These are phyloP conservation scores for Rhynchospora tenuis DNA, from an alignment of 176 grass and related monocot species.

Conservation along the genomic window DNA sequence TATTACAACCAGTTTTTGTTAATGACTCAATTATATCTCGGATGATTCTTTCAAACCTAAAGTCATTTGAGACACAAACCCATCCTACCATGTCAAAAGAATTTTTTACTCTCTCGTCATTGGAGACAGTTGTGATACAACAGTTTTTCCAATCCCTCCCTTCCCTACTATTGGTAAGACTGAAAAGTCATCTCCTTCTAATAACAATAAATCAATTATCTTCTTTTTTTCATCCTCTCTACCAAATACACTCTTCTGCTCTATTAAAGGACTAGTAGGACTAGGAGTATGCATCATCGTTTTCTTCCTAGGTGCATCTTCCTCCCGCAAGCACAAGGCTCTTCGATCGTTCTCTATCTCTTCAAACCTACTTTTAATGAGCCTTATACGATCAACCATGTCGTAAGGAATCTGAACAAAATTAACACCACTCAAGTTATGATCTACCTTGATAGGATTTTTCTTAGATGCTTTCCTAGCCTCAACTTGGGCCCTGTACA, in stretches of 20 bases:
- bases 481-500: not conserved
- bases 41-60: constrained; percentile 2
- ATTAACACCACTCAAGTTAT: not conserved
- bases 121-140: constrained; percentile 23
- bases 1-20: not conserved
- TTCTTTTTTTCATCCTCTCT: constrained; percentile 7
- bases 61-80: constrained; percentile 20
- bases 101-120: constrained; percentile 8
- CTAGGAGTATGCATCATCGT: too few species aligned
- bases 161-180: constrained; percentile 27
- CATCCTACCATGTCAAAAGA: constrained; percentile 16
- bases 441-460: not conserved
- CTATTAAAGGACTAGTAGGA: not conserved
- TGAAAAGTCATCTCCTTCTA: not conserved
- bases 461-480: not conserved
- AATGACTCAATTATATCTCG: constrained; percentile 18
- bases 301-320: not conserved
- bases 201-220: constrained; percentile 19
- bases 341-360: constrained; percentile 13
- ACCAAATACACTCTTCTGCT: not conserved
- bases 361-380: constrained; percentile 7
- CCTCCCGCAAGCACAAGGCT: not conserved
- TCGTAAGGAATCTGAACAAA: not conserved
- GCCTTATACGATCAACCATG: not conserved
- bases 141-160: constrained; percentile 29